These are phyloP conservation scores for Pisolithus microcarpus DNA, from an alignment of 768 basidiomycete species.

Conservation along the genomic window DNA sequence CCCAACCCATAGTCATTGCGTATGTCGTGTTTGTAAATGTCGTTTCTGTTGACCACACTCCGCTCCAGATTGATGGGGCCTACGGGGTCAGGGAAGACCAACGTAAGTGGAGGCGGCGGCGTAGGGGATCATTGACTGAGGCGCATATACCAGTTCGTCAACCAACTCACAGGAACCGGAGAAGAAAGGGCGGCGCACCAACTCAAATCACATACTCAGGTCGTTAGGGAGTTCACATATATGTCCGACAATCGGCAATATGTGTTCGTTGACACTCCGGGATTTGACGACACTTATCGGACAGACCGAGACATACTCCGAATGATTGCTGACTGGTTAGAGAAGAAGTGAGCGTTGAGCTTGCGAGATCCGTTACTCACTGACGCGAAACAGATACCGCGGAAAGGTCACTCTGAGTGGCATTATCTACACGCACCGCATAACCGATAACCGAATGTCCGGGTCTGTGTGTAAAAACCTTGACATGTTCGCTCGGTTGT, in stretches of 20 bases:
- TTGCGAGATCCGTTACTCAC: not conserved
- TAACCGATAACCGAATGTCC: conserved; percentile 29
- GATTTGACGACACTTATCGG: not conserved
- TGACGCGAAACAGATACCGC: not conserved
- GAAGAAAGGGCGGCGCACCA: conserved; percentile 1
- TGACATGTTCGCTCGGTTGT: conserved; percentile 28
- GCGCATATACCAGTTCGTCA: not conserved
- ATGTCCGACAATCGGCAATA: conserved; percentile 4
- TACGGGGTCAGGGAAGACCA: not conserved
- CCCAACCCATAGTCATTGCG: too few species aligned
- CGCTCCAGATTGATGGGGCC: conserved; percentile 4
- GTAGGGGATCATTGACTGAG: not conserved
- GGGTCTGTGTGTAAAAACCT: conserved; percentile 26
- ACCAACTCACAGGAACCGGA: not conserved
- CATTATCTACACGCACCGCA: conserved; percentile 28
- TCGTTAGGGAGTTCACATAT: conserved; percentile 9
- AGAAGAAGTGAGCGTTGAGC: conserved; percentile 1
- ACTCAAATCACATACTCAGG: not conserved
- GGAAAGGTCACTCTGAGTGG: conserved; percentile 18
- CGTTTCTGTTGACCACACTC: not conserved
- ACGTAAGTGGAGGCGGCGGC: not conserved
- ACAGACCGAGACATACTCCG: not conserved
- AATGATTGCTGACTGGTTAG: not conserved
- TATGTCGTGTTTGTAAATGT: too few species aligned
- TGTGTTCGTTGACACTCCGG: conserved; percentile 17